Conservation (phyloP, 202 grass and related monocot species). For the Zoysia matrella region DNA sequence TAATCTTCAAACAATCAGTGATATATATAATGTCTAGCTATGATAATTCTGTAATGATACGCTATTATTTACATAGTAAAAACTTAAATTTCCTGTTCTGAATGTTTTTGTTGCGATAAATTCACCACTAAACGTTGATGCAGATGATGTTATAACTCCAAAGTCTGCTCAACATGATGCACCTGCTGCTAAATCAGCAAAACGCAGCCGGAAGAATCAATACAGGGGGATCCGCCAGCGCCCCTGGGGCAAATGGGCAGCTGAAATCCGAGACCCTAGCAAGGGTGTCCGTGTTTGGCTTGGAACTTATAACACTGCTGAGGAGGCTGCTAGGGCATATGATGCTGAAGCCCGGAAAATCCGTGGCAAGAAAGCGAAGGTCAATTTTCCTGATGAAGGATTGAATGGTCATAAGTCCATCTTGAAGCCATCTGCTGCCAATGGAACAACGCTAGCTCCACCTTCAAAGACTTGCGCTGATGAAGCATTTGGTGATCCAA, state of each 20-base stretch:
- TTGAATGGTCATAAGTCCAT: constrained; percentile 31
- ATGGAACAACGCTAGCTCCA: constrained; percentile 27
- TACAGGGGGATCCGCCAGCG: too few species aligned
- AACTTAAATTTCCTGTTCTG: not conserved
- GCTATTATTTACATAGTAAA: not conserved
- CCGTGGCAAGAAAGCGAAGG: constrained; percentile 82
- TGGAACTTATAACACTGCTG: constrained; percentile 78
- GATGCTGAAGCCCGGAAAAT: constrained; percentile 82
- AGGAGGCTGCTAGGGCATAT: constrained; percentile 86
- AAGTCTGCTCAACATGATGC: constrained; percentile 53
- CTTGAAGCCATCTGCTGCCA: constrained; percentile 37
- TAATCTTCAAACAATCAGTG: not conserved
- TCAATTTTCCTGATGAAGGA: constrained; percentile 27
- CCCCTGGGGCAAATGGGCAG: too few species aligned
- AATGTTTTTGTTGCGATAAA: constrained; percentile 25
- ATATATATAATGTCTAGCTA: not conserved
- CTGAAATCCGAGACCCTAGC: too few species aligned
- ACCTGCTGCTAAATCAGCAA: constrained; percentile 25
- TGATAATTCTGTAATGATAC: not conserved
- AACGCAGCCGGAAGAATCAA: too few species aligned
- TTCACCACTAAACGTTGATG: constrained; percentile 20
- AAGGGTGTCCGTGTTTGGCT: constrained; percentile 55
- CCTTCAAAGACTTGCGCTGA: constrained; percentile 22
- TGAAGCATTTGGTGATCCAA: constrained; percentile 42
- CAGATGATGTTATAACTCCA: constrained; percentile 45